A percentile compares a stretch with the other conserved stretches of the same genome.
Conservation (phyloP, 208 protist species). For the Hexamita inflata region DNA sequence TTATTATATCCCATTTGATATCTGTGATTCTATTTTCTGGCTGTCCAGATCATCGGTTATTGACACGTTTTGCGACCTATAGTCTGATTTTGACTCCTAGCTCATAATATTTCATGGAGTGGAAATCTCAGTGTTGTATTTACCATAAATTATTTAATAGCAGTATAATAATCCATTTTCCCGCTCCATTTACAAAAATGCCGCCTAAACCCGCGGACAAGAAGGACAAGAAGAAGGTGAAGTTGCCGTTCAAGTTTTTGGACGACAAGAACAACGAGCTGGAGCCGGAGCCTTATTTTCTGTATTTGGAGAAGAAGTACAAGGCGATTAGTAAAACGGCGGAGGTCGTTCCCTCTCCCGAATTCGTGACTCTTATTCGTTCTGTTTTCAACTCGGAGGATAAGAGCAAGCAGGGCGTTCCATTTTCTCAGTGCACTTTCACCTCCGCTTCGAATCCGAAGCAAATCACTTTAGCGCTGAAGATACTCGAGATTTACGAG, state of each 20-base stretch:
- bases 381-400: not conserved
- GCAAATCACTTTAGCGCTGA: not conserved
- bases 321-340: not conserved
- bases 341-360: not conserved
- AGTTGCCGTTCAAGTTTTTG: not conserved
- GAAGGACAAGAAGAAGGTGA: not conserved
- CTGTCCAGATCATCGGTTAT: too few relatives aligned
- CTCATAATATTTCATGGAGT: too few relatives aligned
- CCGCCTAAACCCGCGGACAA: not conserved
- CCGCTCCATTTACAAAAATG: not conserved
- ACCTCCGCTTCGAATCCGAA: not conserved
- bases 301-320: not conserved
- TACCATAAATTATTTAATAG: too few relatives aligned
- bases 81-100: too few relatives aligned
- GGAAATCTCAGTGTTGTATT: too few relatives aligned
- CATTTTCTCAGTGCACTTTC: not conserved
- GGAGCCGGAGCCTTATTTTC: not conserved
- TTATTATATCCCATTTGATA: too few relatives aligned
- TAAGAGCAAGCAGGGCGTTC: not conserved
- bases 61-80: too few relatives aligned
- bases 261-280: not conserved
- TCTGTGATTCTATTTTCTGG: too few relatives aligned
- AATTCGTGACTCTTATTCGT: not conserved
- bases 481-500: not conserved
- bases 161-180: too few relatives aligned